Percentiles rank a stretch among this genome's conserved stretches.
These are phyloP conservation scores for Acidomyces sp. DNA, from an alignment of 495 filamentous ascomycete species.

Conservation along the genomic window DNA sequence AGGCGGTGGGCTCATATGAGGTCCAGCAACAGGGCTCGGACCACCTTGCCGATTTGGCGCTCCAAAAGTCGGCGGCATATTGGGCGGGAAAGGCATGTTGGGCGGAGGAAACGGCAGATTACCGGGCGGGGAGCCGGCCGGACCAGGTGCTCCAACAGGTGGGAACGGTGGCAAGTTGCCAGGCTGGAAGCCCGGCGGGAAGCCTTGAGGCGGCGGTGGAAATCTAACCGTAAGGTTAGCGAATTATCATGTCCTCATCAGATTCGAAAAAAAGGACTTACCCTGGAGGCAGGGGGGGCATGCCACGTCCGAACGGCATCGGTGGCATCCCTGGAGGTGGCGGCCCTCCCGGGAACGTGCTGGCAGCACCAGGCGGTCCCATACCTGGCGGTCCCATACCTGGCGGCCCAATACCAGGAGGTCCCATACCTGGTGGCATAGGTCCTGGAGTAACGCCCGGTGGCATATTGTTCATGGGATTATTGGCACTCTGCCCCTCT, in stretches of 20 bases:
- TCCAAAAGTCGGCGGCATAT: constrained; percentile 10
- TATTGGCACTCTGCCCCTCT: constrained; percentile 73
- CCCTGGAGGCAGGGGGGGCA: constrained; percentile 21
- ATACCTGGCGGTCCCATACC: constrained; percentile 27
- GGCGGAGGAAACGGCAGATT: constrained; percentile 20
- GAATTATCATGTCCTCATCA: neutral
- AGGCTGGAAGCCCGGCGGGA: constrained; percentile 17
- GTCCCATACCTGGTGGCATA: constrained; percentile 4
- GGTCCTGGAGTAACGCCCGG: constrained; percentile 1
- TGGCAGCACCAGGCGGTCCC: constrained; percentile 35
- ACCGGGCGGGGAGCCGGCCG: constrained; percentile 21
- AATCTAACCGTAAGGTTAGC: neutral
- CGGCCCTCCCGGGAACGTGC: constrained; percentile 33
- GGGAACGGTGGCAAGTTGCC: constrained; percentile 54
- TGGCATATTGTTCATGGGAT: constrained; percentile 49
- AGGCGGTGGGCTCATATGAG: constrained; percentile 4
- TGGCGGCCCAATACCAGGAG: constrained; percentile 4
- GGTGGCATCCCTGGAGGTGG: constrained; percentile 18
- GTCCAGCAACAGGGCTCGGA: constrained; percentile 1
- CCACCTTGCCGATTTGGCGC: no score
- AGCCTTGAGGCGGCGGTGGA: constrained; percentile 18
- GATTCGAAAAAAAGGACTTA: neutral
- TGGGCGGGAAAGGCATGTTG: constrained; percentile 20
- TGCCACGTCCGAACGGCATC: constrained; percentile 33
- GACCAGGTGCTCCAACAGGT: constrained; percentile 36